Evolutionary conservation across 129 eudicot species (phyloP).

Genomic region (Scalesia atractyloides): DNA sequence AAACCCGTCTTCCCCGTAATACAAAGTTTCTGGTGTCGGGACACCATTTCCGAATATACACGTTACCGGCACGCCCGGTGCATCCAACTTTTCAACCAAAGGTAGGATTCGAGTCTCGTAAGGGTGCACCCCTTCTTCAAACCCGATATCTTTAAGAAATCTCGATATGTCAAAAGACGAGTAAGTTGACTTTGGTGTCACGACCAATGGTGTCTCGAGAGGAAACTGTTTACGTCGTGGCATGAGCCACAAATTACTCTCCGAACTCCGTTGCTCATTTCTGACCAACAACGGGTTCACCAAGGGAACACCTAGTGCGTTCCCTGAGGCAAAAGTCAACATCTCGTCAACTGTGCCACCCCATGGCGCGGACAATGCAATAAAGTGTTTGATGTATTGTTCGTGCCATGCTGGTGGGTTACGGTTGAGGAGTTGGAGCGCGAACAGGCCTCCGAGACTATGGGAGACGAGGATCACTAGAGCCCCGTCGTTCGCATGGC

Average conservation of each 20-base stretch:
- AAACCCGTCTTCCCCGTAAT: conserved; percentile 63
- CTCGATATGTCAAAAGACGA: conserved; percentile 47
- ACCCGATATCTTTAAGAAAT: conserved; percentile 79
- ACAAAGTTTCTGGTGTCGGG: conserved; percentile 63
- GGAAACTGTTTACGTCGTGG: conserved; percentile 54
- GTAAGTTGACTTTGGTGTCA: conserved; percentile 48
- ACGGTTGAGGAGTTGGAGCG: conserved; percentile 65
- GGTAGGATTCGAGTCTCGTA: conserved; percentile 61
- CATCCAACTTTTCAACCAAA: conserved; percentile 45
- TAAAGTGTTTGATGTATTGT: conserved; percentile 64
- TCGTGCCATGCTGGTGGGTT: conserved; percentile 58
- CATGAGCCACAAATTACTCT: conserved; percentile 88
- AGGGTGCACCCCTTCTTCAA: conserved; percentile 54
- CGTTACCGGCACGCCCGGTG: conserved; percentile 61
- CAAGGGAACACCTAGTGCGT: conserved; percentile 71
- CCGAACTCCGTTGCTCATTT: conserved; percentile 76
- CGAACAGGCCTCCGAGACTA: conserved; percentile 77
- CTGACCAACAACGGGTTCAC: conserved; percentile 78
- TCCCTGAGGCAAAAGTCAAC: conserved; percentile 87
- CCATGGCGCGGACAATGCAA: conserved; percentile 83
- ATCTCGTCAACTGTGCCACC: conserved; percentile 77
- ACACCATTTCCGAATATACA: conserved; percentile 79
- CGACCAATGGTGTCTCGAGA: conserved; percentile 37
- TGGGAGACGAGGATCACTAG: conserved; percentile 76
- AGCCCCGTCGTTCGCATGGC: conserved; percentile 49